These are phyloP conservation scores for Moesziomyces globuligerus DNA, from an alignment of 1,284 basidiomycete genomes.

Conservation along the genomic window DNA sequence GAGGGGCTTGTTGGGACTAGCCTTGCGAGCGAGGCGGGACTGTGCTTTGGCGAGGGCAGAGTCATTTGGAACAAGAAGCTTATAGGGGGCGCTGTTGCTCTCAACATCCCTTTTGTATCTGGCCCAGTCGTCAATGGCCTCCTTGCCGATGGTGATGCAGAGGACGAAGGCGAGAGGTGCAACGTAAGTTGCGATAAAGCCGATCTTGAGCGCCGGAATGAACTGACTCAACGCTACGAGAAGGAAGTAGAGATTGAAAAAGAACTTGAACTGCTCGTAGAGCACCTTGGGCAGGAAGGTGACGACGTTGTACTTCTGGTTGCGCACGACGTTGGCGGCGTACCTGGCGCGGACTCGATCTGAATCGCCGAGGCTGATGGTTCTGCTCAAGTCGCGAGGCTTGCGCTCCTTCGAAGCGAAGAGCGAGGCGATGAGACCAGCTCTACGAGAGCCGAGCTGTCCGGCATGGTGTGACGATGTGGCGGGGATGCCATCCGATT, in stretches of 20 bases:
- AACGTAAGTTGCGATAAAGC: constrained; percentile 94
- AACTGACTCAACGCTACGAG: constrained; percentile 96
- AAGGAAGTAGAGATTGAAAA: constrained; percentile 99
- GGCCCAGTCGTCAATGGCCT: constrained; percentile 97
- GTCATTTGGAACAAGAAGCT: constrained; percentile 75
- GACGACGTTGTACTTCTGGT: constrained; percentile 96
- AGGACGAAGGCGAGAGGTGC: constrained; percentile 95
- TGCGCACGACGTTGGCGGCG: constrained; percentile 86
- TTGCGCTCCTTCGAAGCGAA: constrained; percentile 25
- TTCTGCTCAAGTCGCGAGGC: constrained; percentile 33
- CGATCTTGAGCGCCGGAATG: constrained; percentile 95
- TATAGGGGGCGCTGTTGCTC: constrained; percentile 92
- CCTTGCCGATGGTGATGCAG: constrained; percentile 95
- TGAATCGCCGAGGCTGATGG: constrained; percentile 34
- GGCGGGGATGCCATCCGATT: constrained; percentile 15
- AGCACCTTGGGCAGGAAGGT: constrained; percentile 95
- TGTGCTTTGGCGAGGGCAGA: constrained; percentile 35
- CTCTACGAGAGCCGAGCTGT: constrained; percentile 28
- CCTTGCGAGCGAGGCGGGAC: constrained; percentile 25
- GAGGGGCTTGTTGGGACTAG: constrained; percentile 19
- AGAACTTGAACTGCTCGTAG: constrained; percentile 99
- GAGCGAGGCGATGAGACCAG: constrained; percentile 30
- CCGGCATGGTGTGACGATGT: constrained; percentile 10
- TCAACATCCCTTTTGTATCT: constrained; percentile 89
- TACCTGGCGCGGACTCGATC: constrained; percentile 61